phyloP scores from a whole-genome alignment of 352 stramenopile species.

The Phytophthora megakarya region DNA sequence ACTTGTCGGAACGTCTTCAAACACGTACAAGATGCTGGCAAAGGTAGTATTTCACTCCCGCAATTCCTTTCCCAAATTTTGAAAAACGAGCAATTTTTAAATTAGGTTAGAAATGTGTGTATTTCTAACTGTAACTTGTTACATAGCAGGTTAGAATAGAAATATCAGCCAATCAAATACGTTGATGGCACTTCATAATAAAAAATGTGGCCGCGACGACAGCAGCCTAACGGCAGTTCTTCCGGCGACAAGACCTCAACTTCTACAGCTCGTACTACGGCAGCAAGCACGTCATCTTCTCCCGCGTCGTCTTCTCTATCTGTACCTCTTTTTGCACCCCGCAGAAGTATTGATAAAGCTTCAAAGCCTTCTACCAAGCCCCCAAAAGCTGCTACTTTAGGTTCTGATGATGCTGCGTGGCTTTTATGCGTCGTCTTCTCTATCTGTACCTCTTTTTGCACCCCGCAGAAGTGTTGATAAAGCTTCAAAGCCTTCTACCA shows the following conservation, averaged over 20 bases:
- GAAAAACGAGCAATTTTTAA: too few species aligned
- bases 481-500: slow-evolving; percentile 3
- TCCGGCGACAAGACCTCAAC: slow-evolving; percentile 3
- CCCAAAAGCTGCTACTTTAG: background rate
- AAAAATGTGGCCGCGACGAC: slow-evolving; percentile 50
- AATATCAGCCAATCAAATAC: slow-evolving; percentile 34
- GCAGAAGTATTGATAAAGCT: slow-evolving; percentile 24
- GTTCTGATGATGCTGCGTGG: slow-evolving; percentile 31
- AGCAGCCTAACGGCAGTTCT: slow-evolving; percentile 12
- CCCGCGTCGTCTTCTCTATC: background rate
- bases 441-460: slow-evolving; percentile 18
- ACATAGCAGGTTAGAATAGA: too few species aligned
- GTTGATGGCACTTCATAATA: slow-evolving; percentile 25
- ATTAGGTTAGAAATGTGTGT: too few species aligned
- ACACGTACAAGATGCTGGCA: too few species aligned
- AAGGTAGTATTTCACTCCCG: too few species aligned
- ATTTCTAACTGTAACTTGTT: too few species aligned
- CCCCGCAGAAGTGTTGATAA: slow-evolving; percentile 25
- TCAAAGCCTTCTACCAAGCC: slow-evolving; percentile 8
- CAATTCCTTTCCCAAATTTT: too few species aligned
- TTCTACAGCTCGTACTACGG: background rate
- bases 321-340: slow-evolving; percentile 19
- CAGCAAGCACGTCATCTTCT: background rate
- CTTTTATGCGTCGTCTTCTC: background rate
- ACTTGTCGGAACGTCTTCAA: too few species aligned